Percentiles rank a stretch among this genome's conserved stretches.
phyloP scores from a whole-genome alignment of 495 filamentous ascomycete genomes.

The Hypoxylon cercidicola region DNA sequence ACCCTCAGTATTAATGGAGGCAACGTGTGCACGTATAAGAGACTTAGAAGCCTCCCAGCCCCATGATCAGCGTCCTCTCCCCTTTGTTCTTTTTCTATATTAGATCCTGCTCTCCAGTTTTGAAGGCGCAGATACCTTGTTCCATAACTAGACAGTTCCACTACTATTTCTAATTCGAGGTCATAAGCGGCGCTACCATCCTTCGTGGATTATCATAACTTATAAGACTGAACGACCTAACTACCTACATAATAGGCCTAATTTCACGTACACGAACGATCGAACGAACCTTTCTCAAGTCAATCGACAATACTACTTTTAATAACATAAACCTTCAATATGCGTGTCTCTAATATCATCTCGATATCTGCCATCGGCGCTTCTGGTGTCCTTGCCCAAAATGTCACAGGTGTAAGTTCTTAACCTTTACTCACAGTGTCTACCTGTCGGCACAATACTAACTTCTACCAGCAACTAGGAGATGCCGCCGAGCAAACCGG shows the following conservation, averaged over 20 bases:
- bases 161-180: slow-evolving; percentile 9
- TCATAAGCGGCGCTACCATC: slow-evolving; percentile 11
- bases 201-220: slow-evolving; percentile 9
- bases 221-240: not conserved
- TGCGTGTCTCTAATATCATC: slow-evolving; percentile 54
- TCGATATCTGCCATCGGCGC: slow-evolving; percentile 52
- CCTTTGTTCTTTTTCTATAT: slow-evolving; percentile 28
- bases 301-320: slow-evolving; percentile 5
- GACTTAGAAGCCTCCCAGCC: slow-evolving; percentile 23
- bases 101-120: slow-evolving; percentile 3
- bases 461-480: slow-evolving; percentile 53
- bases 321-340: slow-evolving; percentile 37
- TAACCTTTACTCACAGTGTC: slow-evolving; percentile 16
- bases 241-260: slow-evolving; percentile 17
- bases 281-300: not conserved
- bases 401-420: slow-evolving; percentile 47
- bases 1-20: slow-evolving; percentile 20
- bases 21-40: slow-evolving; percentile 28
- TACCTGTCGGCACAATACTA: slow-evolving; percentile 15
- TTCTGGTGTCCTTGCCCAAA: slow-evolving; percentile 54
- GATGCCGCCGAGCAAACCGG: slow-evolving; percentile 66
- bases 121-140: slow-evolving; percentile 7
- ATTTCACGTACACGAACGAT: slow-evolving; percentile 10
- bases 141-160: slow-evolving; percentile 15
- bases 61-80: not conserved